A percentile compares a stretch with the other conserved stretches of the same genome.
Evolutionary conservation across 2,329 filamentous ascomycete species (phyloP).

Genomic region (Venturia effusa): DNA sequence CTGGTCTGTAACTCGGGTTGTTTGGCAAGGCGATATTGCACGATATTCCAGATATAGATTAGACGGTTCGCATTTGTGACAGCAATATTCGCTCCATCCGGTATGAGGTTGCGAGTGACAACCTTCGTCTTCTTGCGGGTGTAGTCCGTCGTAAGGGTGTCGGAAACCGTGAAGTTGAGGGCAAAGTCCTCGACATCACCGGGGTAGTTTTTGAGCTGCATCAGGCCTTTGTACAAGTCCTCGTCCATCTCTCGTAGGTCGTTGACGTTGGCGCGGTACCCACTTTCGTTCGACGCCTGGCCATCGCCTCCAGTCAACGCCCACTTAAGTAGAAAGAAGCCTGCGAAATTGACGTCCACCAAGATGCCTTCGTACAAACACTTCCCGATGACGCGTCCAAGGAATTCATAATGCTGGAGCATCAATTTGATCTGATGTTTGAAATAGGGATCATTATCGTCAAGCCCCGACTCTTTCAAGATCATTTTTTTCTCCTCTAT

Average conservation of each 20-base stretch:
- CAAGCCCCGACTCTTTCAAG: constrained; percentile 41
- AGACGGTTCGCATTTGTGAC: constrained; percentile 90
- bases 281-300: constrained; percentile 53
- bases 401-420: constrained; percentile 73
- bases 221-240: constrained; percentile 76
- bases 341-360: constrained; percentile 83
- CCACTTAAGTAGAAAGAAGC: constrained; percentile 96
- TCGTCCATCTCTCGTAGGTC: constrained; percentile 89
- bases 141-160: constrained; percentile 40
- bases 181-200: constrained; percentile 67
- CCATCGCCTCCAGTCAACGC: constrained; percentile 58
- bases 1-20: constrained; percentile 75
- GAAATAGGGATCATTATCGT: constrained; percentile 46
- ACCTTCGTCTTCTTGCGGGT: constrained; percentile 37
- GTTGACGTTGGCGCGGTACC: constrained; percentile 86
- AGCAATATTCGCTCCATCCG: constrained; percentile 60
- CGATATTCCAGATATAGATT: constrained; percentile 89
- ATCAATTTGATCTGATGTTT: constrained; percentile 42
- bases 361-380: constrained; percentile 96
- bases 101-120: constrained; percentile 63
- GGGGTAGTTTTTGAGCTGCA: constrained; percentile 70
- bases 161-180: constrained; percentile 82
- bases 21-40: constrained; percentile 70
- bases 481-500: constrained; percentile 57
- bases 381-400: constrained; percentile 88